Conservation (phyloP, 768 basidiomycete species). For the Coprinellus aureogranulatus region DNA sequence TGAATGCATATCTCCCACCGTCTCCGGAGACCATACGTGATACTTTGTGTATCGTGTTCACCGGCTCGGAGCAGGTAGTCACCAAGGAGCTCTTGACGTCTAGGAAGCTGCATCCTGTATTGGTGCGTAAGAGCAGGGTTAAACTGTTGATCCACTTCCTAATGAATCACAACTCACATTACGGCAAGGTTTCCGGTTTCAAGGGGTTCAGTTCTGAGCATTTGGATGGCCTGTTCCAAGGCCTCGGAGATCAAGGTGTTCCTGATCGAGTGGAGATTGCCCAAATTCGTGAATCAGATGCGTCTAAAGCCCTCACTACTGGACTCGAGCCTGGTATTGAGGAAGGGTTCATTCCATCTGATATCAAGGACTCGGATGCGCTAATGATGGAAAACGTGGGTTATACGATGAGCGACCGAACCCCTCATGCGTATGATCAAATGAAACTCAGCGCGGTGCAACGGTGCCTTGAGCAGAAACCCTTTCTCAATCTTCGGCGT, state of each 20-base stretch:
- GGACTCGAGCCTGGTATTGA: background rate
- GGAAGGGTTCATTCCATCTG: background rate
- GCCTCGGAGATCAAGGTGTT: background rate
- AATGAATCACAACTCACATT: conserved; percentile 6
- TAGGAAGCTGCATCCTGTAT: conserved; percentile 2
- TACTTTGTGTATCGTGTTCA: conserved; percentile 14
- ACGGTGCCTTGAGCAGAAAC: conserved; percentile 6
- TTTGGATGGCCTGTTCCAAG: conserved; percentile 1
- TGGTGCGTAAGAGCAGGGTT: conserved; percentile 8
- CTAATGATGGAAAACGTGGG: conserved; percentile 19
- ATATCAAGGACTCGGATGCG: background rate
- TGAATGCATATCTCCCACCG: conserved; percentile 7
- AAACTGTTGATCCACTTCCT: conserved; percentile 11
- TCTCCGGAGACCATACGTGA: conserved; percentile 1
- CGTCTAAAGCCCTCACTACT: background rate
- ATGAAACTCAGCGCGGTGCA: conserved; percentile 12
- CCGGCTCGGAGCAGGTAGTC: background rate
- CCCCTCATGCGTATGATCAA: conserved; percentile 1
- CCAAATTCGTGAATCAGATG: background rate
- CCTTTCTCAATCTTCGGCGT: conserved; percentile 1
- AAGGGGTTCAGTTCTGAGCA: conserved; percentile 3
- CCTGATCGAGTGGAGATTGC: conserved; percentile 4
- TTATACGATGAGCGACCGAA: conserved; percentile 15
- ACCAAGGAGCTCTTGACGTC: background rate
- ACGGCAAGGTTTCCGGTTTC: background rate